Conservation (phyloP, 768 basidiomycete genomes). For the Galerina marginata region DNA sequence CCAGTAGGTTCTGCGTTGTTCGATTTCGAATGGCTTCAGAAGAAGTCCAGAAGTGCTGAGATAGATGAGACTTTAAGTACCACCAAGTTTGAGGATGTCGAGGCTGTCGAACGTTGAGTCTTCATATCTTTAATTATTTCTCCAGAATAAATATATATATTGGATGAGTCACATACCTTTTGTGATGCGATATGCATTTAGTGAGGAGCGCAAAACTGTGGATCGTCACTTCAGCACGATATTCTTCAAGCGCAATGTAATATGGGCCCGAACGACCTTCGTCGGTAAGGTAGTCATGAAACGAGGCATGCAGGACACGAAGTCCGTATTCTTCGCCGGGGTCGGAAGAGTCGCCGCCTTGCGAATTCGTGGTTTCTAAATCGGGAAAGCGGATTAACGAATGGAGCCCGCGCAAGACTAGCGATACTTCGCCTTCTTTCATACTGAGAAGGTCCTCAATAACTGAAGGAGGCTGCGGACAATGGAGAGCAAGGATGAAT, state of each 20-base stretch:
- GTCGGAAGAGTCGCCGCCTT: background rate
- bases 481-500: background rate
- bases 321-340: background rate
- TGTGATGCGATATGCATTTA: no score
- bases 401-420: conserved; percentile 9
- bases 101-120: background rate
- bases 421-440: background rate
- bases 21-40: background rate
- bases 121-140: background rate
- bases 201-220: background rate
- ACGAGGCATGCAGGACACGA: conserved; percentile 15
- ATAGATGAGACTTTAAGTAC: background rate
- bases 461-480: background rate
- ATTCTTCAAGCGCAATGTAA: conserved; percentile 5
- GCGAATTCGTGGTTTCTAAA: background rate
- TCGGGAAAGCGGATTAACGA: conserved; percentile 6
- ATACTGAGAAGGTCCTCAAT: conserved; percentile 13
- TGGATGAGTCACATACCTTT: no score
- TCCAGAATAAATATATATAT: no score
- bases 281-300: conserved; percentile 22
- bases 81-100: background rate
- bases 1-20: no score
- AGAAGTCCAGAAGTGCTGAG: background rate
- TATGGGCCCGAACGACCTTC: conserved; percentile 9
- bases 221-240: background rate